Conservation (phyloP, 2,329 filamentous ascomycete genomes). For the Dryadomyces quercivorus region DNA sequence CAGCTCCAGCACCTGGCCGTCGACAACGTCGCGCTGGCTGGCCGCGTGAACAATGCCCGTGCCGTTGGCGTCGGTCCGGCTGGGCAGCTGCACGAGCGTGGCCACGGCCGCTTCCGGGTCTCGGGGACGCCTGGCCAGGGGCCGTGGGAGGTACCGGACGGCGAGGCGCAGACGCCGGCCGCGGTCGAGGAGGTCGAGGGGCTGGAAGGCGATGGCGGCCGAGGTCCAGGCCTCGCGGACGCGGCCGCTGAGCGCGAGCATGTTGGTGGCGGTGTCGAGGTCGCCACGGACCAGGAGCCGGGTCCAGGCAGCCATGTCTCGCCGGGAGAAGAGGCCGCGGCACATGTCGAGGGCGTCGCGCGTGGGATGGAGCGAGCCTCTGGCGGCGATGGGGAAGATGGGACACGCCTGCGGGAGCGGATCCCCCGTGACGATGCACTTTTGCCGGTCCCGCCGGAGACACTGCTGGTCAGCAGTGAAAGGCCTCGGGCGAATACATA, state of each 20-base stretch:
- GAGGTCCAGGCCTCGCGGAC: not conserved
- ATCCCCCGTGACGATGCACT: not conserved
- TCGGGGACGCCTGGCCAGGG: not conserved
- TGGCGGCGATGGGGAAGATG: not conserved
- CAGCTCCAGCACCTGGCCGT: not conserved
- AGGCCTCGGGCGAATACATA: no score
- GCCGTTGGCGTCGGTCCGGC: not conserved
- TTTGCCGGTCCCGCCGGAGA: not conserved
- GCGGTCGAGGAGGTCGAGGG: not conserved
- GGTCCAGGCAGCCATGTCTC: not conserved
- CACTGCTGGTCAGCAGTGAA: not conserved
- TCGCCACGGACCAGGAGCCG: not conserved
- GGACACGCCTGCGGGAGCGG: not conserved
- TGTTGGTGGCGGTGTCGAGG: not conserved
- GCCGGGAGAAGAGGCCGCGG: not conserved
- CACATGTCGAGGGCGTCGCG: not conserved
- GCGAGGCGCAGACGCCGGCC: not conserved
- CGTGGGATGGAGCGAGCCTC: not conserved
- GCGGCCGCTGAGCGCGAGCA: not conserved
- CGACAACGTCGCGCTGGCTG: not conserved
- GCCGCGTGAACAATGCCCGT: not conserved
- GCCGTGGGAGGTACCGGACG: not conserved
- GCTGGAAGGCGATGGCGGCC: not conserved
- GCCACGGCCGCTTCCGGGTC: not conserved
- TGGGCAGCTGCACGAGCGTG: not conserved